Evolutionary conservation across 2,329 filamentous ascomycete species (phyloP), one percentile per base, ranked within the genome.

Genomic region (Aulographum hederae): DNA sequence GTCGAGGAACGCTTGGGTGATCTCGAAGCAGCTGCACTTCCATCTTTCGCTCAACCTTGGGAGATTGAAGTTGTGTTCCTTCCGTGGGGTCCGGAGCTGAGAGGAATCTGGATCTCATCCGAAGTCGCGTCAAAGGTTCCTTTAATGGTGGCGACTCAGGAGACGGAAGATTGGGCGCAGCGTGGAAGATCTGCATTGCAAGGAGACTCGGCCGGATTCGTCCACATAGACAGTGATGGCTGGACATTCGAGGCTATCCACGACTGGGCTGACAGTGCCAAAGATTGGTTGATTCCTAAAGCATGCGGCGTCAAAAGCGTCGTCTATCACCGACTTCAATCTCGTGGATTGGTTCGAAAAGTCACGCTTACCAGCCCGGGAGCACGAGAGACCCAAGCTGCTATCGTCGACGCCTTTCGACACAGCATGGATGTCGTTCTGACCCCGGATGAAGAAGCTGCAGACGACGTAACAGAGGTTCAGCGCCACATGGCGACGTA

Each of bases 41-140:
- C 78, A n/a, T 71, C 75, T 0, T 58, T 59, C 18, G 52, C 54
- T 26, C 61, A 67, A 26, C 75, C 78, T 0, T 84, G 78, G 75
- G 68, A 78, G 39, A 57, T 86, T 2, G 78, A 85, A 44, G 73
- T 85, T 4, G 70, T 85, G 1, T 70, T 84, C 35, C 49, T 85
- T 5, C 79, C 79, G 1, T 86, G 80, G 47, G 65, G 65, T 4
- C 51, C 56, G 26, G 49, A 59, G n/a, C 45, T 69, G 15, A 56
- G 53, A 37, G 65, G 65, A 2, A 56, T 69, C 15, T 69, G 65
- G 65, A 63, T 58, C 33, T 52, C 57, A 6, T 45, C 53, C 6
- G 47, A 50, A 30, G 58, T 55, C 8, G 11, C 8, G 6, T 6
- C 8, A 8, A 10, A 28, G 15, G 10, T 10, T 25, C 10, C 21